phyloP scores from a whole-genome alignment of 805 yeast species.

The Schwanniomyces pseudopolymorphus region DNA sequence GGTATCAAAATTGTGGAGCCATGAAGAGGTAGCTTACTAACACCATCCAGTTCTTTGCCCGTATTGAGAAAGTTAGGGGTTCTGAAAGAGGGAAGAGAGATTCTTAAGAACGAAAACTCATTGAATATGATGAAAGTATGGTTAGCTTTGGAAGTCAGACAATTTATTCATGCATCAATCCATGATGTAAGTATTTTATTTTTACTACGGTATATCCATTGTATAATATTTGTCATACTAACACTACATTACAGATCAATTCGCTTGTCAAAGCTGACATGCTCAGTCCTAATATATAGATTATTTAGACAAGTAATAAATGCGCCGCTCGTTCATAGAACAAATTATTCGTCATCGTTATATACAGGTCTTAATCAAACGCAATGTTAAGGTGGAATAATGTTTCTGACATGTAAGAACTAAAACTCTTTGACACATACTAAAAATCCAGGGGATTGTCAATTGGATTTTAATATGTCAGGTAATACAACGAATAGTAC shows the following conservation, averaged over 20 bases:
- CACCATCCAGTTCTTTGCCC: constrained; percentile 67
- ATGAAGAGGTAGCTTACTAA: constrained; percentile 15
- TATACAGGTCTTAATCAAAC: too few species aligned
- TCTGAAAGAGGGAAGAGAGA: constrained; percentile 60
- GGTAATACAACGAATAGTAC: not conserved
- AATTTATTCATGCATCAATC: constrained; percentile 77
- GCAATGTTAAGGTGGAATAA: too few species aligned
- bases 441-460: not conserved
- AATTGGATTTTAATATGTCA: not conserved
- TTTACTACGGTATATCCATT: not conserved
- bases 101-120: constrained; percentile 57
- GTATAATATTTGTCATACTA: constrained; percentile 9
- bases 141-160: constrained; percentile 87
- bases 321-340: too few species aligned
- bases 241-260: constrained; percentile 33
- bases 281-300: constrained; percentile 36
- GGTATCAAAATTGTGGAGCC: not conserved
- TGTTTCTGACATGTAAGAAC: not conserved
- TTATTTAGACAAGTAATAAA: constrained; percentile 1
- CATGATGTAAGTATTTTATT: constrained; percentile 59
- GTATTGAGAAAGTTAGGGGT: constrained; percentile 79
- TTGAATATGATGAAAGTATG: constrained; percentile 85
- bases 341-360: too few species aligned
- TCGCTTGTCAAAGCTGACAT: constrained; percentile 45
- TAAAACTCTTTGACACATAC: not conserved